phyloP scores from a whole-genome alignment of 306 rosid genomes.

The Quercus variabilis region DNA sequence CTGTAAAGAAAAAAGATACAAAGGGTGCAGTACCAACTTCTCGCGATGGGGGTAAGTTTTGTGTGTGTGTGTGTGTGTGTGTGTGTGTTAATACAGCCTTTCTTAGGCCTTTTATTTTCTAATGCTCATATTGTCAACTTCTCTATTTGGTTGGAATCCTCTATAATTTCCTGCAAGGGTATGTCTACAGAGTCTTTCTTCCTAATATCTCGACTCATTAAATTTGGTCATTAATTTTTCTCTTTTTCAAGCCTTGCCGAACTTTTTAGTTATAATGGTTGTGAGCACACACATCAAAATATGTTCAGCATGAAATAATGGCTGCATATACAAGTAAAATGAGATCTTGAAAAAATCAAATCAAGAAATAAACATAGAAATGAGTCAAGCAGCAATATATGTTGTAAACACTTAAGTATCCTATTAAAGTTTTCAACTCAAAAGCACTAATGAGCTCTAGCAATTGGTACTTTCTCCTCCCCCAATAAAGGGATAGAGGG shows the following conservation, averaged over 20 bases:
- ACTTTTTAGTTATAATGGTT: too few relatives aligned
- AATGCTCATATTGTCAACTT: neutral
- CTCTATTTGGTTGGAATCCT: neutral
- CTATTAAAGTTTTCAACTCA: neutral
- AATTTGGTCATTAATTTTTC: too few relatives aligned
- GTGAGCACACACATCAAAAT: neutral
- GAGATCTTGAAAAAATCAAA: neutral
- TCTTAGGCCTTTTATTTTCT: neutral
- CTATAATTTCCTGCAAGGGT: neutral
- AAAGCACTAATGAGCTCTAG: neutral
- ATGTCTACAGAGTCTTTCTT: neutral
- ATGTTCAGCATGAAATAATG: neutral
- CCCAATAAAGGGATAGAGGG: too few relatives aligned
- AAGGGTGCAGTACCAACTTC: slow-evolving; percentile 33
- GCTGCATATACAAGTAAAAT: neutral
- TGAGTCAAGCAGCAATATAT: neutral
- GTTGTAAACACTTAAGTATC: neutral
- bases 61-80: too few relatives aligned
- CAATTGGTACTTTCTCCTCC: too few relatives aligned
- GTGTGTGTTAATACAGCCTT: neutral
- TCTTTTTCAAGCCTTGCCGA: too few relatives aligned
- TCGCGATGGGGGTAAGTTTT: slow-evolving; percentile 38
- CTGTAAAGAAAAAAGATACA: slow-evolving; percentile 38
- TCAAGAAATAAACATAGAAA: neutral
- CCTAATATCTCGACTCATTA: neutral